phyloP scores from a whole-genome alignment of 495 filamentous ascomycete species.

The Evernia prunastri region DNA sequence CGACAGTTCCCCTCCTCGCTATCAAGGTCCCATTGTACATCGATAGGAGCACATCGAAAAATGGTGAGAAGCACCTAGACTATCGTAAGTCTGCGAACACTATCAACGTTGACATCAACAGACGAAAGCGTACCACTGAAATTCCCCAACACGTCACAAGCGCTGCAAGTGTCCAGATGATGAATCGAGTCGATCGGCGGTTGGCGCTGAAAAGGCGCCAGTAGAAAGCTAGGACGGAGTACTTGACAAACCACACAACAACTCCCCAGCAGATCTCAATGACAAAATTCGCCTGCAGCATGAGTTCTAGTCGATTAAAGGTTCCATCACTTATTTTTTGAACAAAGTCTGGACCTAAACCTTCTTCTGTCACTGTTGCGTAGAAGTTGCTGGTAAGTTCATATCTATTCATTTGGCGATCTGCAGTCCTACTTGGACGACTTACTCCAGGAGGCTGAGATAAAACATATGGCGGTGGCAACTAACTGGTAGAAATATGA shows the following conservation, averaged over 20 bases:
- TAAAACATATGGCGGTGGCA: constrained; percentile 8
- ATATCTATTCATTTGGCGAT: too few species aligned
- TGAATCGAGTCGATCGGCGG: constrained; percentile 13
- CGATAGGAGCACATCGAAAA: constrained; percentile 32
- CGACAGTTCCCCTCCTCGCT: constrained; percentile 23
- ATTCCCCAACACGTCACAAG: constrained; percentile 22
- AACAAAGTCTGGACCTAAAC: neutral
- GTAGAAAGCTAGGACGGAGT: constrained; percentile 40
- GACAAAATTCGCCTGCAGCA: too few species aligned
- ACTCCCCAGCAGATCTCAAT: constrained; percentile 26
- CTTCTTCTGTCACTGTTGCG: too few species aligned
- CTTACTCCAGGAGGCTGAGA: constrained; percentile 1
- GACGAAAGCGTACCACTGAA: neutral
- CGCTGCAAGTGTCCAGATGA: constrained; percentile 30
- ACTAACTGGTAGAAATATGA: neutral
- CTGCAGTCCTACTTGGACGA: neutral
- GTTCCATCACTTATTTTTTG: too few species aligned
- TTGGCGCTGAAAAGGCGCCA: constrained; percentile 33
- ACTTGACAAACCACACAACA: constrained; percentile 30
- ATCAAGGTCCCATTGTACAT: constrained; percentile 24
- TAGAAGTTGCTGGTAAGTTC: too few species aligned
- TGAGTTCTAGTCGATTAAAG: too few species aligned
- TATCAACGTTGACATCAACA: too few species aligned
- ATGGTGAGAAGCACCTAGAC: constrained; percentile 29
- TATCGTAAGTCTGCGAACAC: neutral